Base-by-base conservation (phyloP, 2,329 filamentous ascomycete species). In the Pyrenochaeta sp. region DNA sequence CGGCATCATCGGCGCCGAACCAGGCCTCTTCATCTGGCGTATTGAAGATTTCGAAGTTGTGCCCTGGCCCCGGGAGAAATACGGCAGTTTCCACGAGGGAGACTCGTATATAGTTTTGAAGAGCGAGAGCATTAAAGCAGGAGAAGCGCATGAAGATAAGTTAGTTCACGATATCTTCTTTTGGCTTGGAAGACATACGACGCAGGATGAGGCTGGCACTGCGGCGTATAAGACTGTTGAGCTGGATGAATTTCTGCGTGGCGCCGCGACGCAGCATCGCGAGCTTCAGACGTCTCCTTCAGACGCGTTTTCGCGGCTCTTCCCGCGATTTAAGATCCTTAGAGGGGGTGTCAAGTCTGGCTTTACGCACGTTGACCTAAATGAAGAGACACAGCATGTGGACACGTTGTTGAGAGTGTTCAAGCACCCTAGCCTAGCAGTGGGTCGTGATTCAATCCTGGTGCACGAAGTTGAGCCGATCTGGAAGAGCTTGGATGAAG, bases 211-310 rank as follows among this genome's bases (percentile, higher is more conserved):
- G 77, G 87, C 88, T 1, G 88, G 88, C 15, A 87, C 85, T 0
- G 88, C 88, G 0, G 88, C 88, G 1, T 89, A 91, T 78, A 91
- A 90, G 79, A 89, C 88, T 0, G 87, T 90, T 25, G 88, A 90
- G 74, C 80, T 91, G 15, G 88, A 90, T 66, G 88, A 90, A 74
- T 90, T 88, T 68, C 73, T 91, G 49, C 78, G 82, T 40, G 88
- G 88, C 2, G 77, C 81, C 0, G 88, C 88, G 0, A 86, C 82
- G 2, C 88, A 90, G 77, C 84, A 90, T 69, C 85, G 88, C 44
- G 88, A 91, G 76, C 78, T 88, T 1, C 87, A 90, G 75, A 74
- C 78, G 5, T 79, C 82, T 32, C 85, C 85, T 1, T 89, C 86
- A 2, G 82, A 85, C 22, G 85, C 83, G 48, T 90, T 91, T 65